Evolutionary conservation across 257 asterid species (phyloP), one percentile per base, ranked within the genome.

Genomic region (Petunia secreta): DNA sequence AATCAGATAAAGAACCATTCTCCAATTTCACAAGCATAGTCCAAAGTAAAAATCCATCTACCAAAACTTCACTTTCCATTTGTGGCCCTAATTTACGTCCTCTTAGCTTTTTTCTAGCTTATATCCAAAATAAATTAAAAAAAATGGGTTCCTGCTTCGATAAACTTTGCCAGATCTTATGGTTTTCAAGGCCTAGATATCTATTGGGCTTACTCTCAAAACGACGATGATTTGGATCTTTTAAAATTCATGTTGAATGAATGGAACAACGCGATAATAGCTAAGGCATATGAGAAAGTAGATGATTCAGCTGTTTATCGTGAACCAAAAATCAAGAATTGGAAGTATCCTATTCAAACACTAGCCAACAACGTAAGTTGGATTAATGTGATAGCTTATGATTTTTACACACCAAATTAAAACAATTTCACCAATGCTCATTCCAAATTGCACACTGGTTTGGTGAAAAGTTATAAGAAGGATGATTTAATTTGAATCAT

Each of bases 181-280:
- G 65, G 65, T 13, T 80, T 80, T 54, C 71, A 57, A 6, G 83
- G 83, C 1, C 39, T 80, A 14, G 83, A 80, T 62, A 46, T 69
- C 5, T 69, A 80, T 34, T 80, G 83, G 83, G 83, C 69, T n/a
- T 80, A 80, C 79, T 79, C 79, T 3, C 38, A 73, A 59, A 40
- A 71, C 0, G 52, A 38, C 6, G 15, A 14, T 8, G 62, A 80
- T 4, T 68, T 80, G 83, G 48, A 14, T 11, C 25, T 57, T 37
- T 13, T 80, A 6, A 71, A 50, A 10, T 5, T 9, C 0, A 79
- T 80, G 14, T n/a, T 80, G 8, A 38, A 43, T 8, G 83, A 80
- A 48, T 80, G 83, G 83, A 46, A 79, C 1, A 8, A 62, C 0
- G 83, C 79, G 3, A 16, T 80, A 3, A 34, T 6, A 4, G 7